Base-by-base conservation (phyloP, 2,329 filamentous ascomycete genomes). In the Xylaria hypoxylon region DNA sequence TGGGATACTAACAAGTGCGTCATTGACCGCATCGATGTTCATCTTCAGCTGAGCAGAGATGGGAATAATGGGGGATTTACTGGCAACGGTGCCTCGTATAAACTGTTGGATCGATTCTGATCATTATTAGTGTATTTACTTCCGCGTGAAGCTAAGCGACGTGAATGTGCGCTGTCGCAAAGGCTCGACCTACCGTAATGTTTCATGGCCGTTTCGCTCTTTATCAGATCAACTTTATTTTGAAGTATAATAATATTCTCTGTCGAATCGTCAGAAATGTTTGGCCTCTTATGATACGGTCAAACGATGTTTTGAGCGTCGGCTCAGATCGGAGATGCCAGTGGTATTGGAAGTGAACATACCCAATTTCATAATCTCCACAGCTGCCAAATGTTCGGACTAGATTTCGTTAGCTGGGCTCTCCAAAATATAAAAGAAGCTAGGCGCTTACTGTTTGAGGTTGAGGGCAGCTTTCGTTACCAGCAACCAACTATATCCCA, bases 201-300 rank as follows among this genome's bases (percentile, higher is more conserved):
- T 78, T 95, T 89, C 77, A 93, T 88, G 55, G 96, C 96, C 69
- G 92, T 93, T 79, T 98, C 95, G 86, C 97, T 93, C 75, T 94
- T 89, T 94, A 99, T 98, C 74, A 99, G 83, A 79, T 99, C 96
- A 77, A 99, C 96, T 88, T 99, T 99, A 86, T 99, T 99, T 83
- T 99, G 96, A 66, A 99, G 89, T 77, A 99, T 98, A 80, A 99
- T 97, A 82, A 99, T 97, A 84, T 99, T 96, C 81, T 97, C 94
- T 70, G 44, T 5, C n/a, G 2, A 48, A 31, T 3, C 2, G 50
- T 69, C 13, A 68, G 65, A n/a, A 26, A 35, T 7, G 1, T 3
- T 17, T 45, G 11, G 15, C 19, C 24, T 28, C 24, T 35, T 10
- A 8, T 6, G 3, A 10, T 11, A 2, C 26, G 11, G 3, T 7